phyloP scores from a whole-genome alignment of 2,329 filamentous ascomycete genomes.

The Cryphonectria japonica region DNA sequence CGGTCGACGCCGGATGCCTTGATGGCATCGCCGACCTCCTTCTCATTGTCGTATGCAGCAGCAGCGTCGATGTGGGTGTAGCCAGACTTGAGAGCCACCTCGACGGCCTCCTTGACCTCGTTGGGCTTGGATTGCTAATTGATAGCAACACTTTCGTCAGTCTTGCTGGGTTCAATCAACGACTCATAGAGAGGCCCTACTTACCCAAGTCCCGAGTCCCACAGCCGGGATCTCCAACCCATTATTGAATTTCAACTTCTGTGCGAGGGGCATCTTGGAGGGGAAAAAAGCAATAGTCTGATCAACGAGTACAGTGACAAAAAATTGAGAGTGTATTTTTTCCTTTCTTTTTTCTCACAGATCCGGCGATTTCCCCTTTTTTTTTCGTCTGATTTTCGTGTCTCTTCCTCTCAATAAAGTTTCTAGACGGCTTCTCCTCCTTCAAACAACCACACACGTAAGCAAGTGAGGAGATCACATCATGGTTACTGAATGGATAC shows the following conservation, averaged over 20 bases:
- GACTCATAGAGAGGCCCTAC: background rate
- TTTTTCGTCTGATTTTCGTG: background rate
- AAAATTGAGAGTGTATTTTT: background rate
- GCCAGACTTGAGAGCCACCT: constrained; percentile 42
- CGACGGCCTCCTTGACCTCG: constrained; percentile 57
- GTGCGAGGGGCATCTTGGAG: constrained; percentile 16
- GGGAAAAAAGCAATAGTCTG: background rate
- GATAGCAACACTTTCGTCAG: constrained; percentile 9
- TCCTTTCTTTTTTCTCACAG: background rate
- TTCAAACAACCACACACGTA: background rate
- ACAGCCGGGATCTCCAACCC: constrained; percentile 22
- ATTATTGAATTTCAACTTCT: constrained; percentile 25
- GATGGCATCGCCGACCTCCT: constrained; percentile 41
- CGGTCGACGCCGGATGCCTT: constrained; percentile 40
- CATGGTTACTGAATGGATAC: constrained; percentile 1
- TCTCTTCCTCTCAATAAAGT: background rate
- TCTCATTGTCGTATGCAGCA: constrained; percentile 41
- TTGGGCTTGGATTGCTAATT: constrained; percentile 46
- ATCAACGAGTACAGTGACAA: background rate
- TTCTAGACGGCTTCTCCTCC: background rate
- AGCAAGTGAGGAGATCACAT: constrained; percentile 12
- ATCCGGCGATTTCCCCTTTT: background rate
- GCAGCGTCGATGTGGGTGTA: constrained; percentile 47
- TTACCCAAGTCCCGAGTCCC: constrained; percentile 28
- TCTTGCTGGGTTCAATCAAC: background rate